Evolutionary conservation across 2,329 filamentous ascomycete genomes (phyloP), one percentile per base, ranked within the genome.

Genomic region (Alternaria arborescens): DNA sequence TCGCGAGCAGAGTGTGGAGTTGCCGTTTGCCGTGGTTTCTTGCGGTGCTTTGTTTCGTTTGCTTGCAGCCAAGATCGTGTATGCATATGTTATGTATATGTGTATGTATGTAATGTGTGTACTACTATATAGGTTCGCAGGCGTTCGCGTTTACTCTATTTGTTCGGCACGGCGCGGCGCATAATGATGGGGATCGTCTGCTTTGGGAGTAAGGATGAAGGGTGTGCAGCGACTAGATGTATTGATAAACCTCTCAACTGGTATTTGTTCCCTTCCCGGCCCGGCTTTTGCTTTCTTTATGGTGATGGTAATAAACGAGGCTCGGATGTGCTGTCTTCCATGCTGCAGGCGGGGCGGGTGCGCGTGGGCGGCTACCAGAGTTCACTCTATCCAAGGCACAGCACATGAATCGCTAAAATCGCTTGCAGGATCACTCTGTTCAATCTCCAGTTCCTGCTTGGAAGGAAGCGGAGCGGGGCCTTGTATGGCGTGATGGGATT

Each of bases 401-500:
- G 2, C n/a, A 24, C 46, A 48, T 12, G 46, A 48, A 22, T 48
- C 46, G 46, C 42, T 47, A 26, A 24, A 26, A 8, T 26, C 24
- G 24, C 0, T 1, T 26, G 24, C 24, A 26, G 20, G 30, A 52
- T 14, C 30, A 32, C 8, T 32, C 0, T 22, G 30, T 48, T 34
- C 30, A 34, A 34, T 48, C 46, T 48, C 46, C 30, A 48, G 30
- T 10, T 36, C 34, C 16, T 24, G 34, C 0, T 8, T 40, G 55
- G 40, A 47, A 51, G 47, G 48, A 40, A 38, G 42, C 36, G 50
- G 56, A 52, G 52, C 32, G 48, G 48, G 32, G 46, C 30, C n/a
- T 1, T 26, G 0, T 7, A 48, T 48, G 46, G 46, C 46, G 46
- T 48, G 46, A 48, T 48, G 46, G 20, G 11, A 48, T 41, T 41